Percentiles rank a stretch among this genome's conserved stretches.
Evolutionary conservation across 2,329 filamentous ascomycete species (phyloP).

Genomic region (Trichoderma sp.): DNA sequence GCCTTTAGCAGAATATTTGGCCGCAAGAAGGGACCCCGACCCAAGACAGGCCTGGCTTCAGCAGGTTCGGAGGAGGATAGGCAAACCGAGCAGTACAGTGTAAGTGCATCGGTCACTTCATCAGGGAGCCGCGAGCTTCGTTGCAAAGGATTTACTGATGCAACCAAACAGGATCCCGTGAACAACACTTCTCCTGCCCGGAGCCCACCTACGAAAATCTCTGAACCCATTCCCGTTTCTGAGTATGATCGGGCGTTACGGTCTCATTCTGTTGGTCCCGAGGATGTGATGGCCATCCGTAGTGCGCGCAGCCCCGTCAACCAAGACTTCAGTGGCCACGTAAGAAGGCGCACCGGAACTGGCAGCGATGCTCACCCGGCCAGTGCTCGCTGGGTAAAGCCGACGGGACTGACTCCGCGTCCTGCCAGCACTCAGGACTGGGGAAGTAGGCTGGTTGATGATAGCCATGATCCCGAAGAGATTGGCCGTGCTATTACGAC

Average conservation of each 20-base stretch:
- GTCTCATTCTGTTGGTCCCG: conserved; percentile 61
- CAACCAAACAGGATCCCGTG: conserved; percentile 32
- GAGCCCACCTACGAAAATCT: conserved; percentile 51
- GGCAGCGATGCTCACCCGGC: conserved; percentile 19
- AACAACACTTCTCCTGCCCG: conserved; percentile 43
- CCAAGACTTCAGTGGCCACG: conserved; percentile 39
- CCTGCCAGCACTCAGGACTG: conserved; percentile 62
- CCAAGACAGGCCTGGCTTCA: conserved; percentile 13
- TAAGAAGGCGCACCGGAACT: conserved; percentile 10
- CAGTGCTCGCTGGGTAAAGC: conserved; percentile 38
- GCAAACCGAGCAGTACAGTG: conserved; percentile 48
- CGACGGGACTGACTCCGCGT: conserved; percentile 59
- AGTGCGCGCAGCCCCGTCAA: conserved; percentile 56
- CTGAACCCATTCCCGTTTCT: conserved; percentile 59
- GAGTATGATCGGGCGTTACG: conserved; percentile 62
- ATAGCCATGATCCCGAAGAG: conserved; percentile 49
- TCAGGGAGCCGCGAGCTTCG: too few species aligned
- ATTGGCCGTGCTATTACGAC: conserved; percentile 64
- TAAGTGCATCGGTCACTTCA: conserved; percentile 38
- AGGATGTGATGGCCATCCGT: conserved; percentile 55
- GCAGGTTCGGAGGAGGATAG: conserved; percentile 3
- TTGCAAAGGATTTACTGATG: conserved; percentile 2
- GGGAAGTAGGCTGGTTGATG: conserved; percentile 41
- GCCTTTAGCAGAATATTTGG: conserved; percentile 61
- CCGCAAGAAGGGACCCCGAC: conserved; percentile 52